phyloP scores from a whole-genome alignment of 352 stramenopile genomes.

The Globisporangium yorkense region DNA sequence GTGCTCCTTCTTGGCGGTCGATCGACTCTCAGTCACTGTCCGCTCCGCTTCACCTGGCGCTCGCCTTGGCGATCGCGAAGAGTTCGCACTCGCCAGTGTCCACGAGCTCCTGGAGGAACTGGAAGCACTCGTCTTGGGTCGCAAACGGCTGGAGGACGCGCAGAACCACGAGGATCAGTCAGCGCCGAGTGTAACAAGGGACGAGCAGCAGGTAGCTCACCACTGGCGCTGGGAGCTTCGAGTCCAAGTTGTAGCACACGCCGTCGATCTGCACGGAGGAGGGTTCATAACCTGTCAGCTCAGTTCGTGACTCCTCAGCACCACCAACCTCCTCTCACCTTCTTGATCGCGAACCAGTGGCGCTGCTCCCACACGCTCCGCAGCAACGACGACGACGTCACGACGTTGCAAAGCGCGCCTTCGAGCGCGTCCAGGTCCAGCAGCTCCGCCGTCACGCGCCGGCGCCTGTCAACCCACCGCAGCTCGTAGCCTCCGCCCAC shows the following conservation, averaged over 20 bases:
- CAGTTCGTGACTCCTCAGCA: not conserved
- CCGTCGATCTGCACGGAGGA: constrained; percentile 26
- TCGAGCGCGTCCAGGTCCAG: constrained; percentile 42
- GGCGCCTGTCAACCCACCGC: constrained; percentile 70
- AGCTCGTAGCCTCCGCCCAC: constrained; percentile 40
- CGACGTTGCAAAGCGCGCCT: constrained; percentile 67
- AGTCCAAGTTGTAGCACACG: constrained; percentile 76
- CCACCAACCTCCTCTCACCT: constrained; percentile 11
- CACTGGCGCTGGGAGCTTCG: constrained; percentile 47
- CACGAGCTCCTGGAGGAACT: constrained; percentile 63
- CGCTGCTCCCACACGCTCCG: constrained; percentile 52
- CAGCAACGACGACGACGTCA: constrained; percentile 31
- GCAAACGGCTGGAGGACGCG: constrained; percentile 28
- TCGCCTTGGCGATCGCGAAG: constrained; percentile 21
- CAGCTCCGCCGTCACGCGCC: constrained; percentile 26
- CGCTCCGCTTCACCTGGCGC: not conserved
- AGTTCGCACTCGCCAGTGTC: constrained; percentile 67
- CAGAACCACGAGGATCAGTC: not conserved
- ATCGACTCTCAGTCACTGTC: not conserved
- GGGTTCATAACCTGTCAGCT: not conserved
- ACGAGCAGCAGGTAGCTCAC: constrained; percentile 14
- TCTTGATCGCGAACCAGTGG: constrained; percentile 78
- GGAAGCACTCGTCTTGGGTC: constrained; percentile 35
- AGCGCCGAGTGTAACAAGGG: not conserved
- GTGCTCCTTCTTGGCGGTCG: no score